Percentiles rank a stretch among this genome's conserved stretches.
Evolutionary conservation across 352 stramenopile genomes (phyloP).

Genomic region (Phytophthora podocarpi): DNA sequence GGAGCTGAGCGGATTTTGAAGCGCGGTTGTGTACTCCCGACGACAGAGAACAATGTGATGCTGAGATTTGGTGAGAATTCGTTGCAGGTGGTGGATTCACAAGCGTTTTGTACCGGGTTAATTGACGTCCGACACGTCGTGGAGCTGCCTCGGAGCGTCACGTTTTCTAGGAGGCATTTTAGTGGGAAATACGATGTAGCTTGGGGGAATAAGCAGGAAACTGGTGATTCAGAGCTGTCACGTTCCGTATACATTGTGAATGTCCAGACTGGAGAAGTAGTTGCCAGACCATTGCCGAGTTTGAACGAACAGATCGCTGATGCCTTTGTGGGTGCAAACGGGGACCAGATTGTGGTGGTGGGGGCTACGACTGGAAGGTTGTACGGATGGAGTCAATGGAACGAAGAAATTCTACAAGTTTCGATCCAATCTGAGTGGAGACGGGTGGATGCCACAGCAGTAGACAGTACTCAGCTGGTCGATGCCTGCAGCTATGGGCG

Average conservation of each 20-base stretch:
- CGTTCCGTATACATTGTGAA: constrained; percentile 12
- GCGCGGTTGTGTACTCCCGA: not conserved
- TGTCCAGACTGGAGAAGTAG: constrained; percentile 21
- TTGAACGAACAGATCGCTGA: constrained; percentile 19
- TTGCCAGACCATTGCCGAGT: not conserved
- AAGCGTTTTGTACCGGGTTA: constrained; percentile 17
- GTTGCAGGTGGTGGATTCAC: constrained; percentile 15
- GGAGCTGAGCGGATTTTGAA: not conserved
- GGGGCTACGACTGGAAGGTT: constrained; percentile 9
- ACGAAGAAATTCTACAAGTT: too few species aligned
- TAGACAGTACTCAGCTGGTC: not conserved
- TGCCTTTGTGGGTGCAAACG: constrained; percentile 17
- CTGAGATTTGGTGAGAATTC: not conserved
- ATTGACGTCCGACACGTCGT: constrained; percentile 2
- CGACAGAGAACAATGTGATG: constrained; percentile 1
- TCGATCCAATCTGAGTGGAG: constrained; percentile 5
- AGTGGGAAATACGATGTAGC: not conserved
- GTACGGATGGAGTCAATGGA: constrained; percentile 4
- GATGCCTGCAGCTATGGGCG: constrained; percentile 6
- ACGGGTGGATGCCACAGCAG: not conserved
- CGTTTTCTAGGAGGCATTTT: not conserved
- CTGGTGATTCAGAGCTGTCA: not conserved
- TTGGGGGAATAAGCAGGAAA: not conserved
- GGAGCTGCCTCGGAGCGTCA: constrained; percentile 10
- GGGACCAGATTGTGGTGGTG: constrained; percentile 14